Evolutionary conservation across 495 filamentous ascomycete species (phyloP).

Genomic region (Aspergillus cavernicola): DNA sequence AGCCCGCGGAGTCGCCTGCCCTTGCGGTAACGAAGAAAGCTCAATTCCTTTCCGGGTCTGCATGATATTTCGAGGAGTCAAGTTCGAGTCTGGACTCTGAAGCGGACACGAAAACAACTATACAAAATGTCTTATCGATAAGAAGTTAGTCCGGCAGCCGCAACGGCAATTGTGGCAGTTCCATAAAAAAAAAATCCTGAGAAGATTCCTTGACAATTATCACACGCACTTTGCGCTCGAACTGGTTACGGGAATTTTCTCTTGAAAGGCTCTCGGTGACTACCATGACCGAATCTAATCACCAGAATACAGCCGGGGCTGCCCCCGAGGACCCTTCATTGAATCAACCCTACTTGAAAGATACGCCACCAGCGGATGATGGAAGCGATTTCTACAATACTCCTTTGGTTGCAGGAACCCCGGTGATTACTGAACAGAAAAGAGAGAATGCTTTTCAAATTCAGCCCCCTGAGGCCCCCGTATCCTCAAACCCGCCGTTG

Average conservation of each 20-base stretch:
- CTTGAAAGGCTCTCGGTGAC: conserved; percentile 2
- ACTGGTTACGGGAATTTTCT: neutral
- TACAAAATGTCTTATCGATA: conserved; percentile 26
- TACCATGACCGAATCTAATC: conserved; percentile 44
- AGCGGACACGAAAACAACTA: neutral
- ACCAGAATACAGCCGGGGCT: conserved; percentile 9
- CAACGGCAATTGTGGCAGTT: conserved; percentile 33
- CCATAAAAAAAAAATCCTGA: conserved; percentile 20
- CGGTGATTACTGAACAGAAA: conserved; percentile 7
- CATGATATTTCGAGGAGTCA: no score
- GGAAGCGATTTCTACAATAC: conserved; percentile 46
- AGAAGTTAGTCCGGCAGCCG: conserved; percentile 27
- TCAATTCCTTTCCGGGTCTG: conserved; percentile 8
- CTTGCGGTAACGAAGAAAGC: conserved; percentile 6
- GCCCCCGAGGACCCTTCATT: conserved; percentile 20
- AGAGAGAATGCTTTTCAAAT: conserved; percentile 1
- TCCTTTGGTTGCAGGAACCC: conserved; percentile 28
- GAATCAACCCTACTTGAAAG: conserved; percentile 24
- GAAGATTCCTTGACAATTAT: neutral
- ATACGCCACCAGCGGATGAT: conserved; percentile 37
- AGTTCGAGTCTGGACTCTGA: no score
- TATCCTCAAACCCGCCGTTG: conserved; percentile 16
- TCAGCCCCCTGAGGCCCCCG: conserved; percentile 6
- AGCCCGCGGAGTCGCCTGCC: conserved; percentile 14
- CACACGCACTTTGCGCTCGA: neutral